Conservation (phyloP, 2,329 filamentous ascomycete species). For the Aspergillus fructus region DNA sequence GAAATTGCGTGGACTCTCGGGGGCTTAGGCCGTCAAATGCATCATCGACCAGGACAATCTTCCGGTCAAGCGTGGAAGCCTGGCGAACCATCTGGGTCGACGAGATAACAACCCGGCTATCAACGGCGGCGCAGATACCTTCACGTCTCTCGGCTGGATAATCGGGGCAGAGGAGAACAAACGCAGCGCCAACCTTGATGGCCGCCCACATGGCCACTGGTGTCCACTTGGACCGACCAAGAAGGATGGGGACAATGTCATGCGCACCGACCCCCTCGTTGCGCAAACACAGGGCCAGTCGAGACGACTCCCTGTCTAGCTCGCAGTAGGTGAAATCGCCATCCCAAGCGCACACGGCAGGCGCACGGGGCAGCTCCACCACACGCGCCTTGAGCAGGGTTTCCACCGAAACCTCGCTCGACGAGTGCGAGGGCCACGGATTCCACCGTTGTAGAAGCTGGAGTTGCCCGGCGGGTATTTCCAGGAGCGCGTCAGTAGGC, state of each 20-base stretch:
- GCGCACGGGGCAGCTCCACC: too few relatives aligned
- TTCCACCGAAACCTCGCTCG: not conserved
- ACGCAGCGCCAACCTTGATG: not conserved
- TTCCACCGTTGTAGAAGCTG: not conserved
- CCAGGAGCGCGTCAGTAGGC: not conserved
- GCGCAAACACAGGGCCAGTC: not conserved
- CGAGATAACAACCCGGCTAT: not conserved
- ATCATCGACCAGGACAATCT: too few relatives aligned
- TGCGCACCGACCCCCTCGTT: not conserved
- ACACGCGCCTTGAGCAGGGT: not conserved
- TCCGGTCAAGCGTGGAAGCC: too few relatives aligned
- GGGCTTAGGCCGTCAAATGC: not conserved
- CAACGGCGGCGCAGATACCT: too few relatives aligned
- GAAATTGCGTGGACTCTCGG: not conserved
- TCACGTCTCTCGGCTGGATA: not conserved
- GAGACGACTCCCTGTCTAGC: not conserved
- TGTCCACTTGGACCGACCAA: not conserved
- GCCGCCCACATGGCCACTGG: not conserved
- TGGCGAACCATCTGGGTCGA: not conserved
- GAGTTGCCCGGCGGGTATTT: not conserved
- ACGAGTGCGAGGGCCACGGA: not conserved
- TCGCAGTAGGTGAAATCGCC: not conserved
- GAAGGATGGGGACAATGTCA: not conserved
- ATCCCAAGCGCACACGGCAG: not conserved
- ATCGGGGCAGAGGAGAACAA: not conserved